These are phyloP conservation scores for Candida argentea DNA, from an alignment of 805 yeast genomes.

Conservation along the genomic window DNA sequence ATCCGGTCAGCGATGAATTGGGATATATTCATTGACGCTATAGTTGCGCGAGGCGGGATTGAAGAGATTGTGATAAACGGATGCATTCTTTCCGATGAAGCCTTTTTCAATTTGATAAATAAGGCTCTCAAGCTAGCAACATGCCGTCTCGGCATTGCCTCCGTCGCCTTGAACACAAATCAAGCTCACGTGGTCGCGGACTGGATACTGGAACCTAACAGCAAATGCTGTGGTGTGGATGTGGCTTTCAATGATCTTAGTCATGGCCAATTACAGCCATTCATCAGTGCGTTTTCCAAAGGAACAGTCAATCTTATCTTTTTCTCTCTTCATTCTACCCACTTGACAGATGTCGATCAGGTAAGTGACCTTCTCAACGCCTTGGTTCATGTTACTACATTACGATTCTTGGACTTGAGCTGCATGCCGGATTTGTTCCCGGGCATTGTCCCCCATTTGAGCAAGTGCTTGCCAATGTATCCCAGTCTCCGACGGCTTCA, in stretches of 20 bases:
- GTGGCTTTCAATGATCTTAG: slow-evolving; percentile 45
- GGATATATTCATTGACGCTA: slow-evolving; percentile 35
- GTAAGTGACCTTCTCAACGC: slow-evolving; percentile 25
- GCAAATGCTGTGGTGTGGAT: slow-evolving; percentile 46
- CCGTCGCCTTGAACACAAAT: slow-evolving; percentile 33
- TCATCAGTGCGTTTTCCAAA: slow-evolving; percentile 30
- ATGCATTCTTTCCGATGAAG: slow-evolving; percentile 35
- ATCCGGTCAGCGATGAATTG: slow-evolving; percentile 43
- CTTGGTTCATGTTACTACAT: slow-evolving; percentile 26
- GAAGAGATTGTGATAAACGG: slow-evolving; percentile 53
- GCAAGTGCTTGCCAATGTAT: slow-evolving; percentile 35
- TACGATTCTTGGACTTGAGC: slow-evolving; percentile 44
- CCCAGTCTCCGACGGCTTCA: slow-evolving; percentile 40
- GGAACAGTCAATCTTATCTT: slow-evolving; percentile 30
- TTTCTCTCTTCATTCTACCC: slow-evolving; percentile 44
- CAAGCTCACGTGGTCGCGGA: slow-evolving; percentile 34
- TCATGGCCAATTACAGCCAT: slow-evolving; percentile 35
- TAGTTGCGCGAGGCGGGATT: slow-evolving; percentile 39
- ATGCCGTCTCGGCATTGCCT: slow-evolving; percentile 43
- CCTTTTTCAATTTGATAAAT: slow-evolving; percentile 30
- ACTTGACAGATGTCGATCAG: slow-evolving; percentile 32
- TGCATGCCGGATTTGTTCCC: slow-evolving; percentile 45
- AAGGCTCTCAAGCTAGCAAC: slow-evolving; percentile 34
- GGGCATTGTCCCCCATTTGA: slow-evolving; percentile 33
- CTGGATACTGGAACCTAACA: slow-evolving; percentile 36